Conservation (phyloP, 2,329 filamentous ascomycete genomes). For the Cryphonectria parasitica region DNA sequence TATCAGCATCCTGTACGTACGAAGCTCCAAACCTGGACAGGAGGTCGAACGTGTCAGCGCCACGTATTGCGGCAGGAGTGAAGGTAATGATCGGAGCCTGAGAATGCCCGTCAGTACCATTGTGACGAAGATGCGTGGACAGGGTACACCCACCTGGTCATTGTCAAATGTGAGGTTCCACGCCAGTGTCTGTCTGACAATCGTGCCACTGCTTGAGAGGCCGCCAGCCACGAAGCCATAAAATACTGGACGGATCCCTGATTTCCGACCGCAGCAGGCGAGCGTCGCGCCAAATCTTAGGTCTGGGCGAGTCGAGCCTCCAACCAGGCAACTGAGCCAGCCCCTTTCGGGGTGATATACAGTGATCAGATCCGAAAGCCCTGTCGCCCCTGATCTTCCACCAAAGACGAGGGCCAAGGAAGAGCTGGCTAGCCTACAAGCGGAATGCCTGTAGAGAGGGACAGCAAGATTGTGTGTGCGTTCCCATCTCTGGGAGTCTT, state of each 20-base stretch:
- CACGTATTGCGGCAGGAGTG: neutral
- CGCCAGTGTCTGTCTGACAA: slow-evolving; percentile 65
- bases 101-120: slow-evolving; percentile 13
- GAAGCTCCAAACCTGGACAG: slow-evolving; percentile 48
- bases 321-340: slow-evolving; percentile 50
- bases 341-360: slow-evolving; percentile 54
- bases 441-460: slow-evolving; percentile 77
- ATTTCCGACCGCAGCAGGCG: slow-evolving; percentile 29
- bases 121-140: neutral
- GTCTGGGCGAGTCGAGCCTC: slow-evolving; percentile 40
- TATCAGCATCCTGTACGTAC: slow-evolving; percentile 36
- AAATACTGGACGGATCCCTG: slow-evolving; percentile 41
- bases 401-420: slow-evolving; percentile 62
- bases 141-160: slow-evolving; percentile 42
- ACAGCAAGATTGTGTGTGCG: slow-evolving; percentile 66
- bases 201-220: slow-evolving; percentile 64
- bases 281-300: slow-evolving; percentile 51
- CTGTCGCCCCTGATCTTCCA: slow-evolving; percentile 58
- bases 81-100: slow-evolving; percentile 25
- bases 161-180: slow-evolving; percentile 61
- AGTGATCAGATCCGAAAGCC: slow-evolving; percentile 55
- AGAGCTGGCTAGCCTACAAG: slow-evolving; percentile 55
- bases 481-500: slow-evolving; percentile 61
- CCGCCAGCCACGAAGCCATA: slow-evolving; percentile 74
- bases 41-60: neutral